Base-by-base conservation (phyloP, 1,139 yeast genomes). In the Kurtzmaniella quercitrusa region DNA sequence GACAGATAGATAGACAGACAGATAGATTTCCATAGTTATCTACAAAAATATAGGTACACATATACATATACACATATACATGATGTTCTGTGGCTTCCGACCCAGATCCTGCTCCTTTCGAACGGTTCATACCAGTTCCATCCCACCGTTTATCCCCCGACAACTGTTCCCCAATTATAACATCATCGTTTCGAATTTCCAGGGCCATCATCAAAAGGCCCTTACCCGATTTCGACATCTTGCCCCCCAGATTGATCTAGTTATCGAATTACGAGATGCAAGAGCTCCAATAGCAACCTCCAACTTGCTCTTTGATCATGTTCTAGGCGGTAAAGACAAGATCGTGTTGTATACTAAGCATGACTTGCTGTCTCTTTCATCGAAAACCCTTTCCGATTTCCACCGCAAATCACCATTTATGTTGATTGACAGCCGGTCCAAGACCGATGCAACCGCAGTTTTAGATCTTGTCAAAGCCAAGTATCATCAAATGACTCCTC, bases 161-260 rank as follows among this genome's bases (percentile, higher is more conserved):
- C 52, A 60, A 41, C 48, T 62, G 15, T 81, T 86, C 52, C 97
- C 97, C 1, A 71, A 75, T 27, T 86, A 84, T 58, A 79, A 81
- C 45, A 76, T 90, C 14, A 74, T 82, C 0, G 63, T 84, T 31
- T 81, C 95, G 4, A 91, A 87, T 61, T 89, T 90, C 65, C 89
- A 89, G 54, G 97, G 97, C 12, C 97, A 91, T 59, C 98, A 93
- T 57, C 80, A 81, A 50, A 83, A 82, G 48, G 96, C 97, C 0
- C 68, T 93, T 33, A 77, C 81, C 40, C 76, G 73, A 50, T 79
- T 91, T 65, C 76, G 82, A 11, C 81, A 79, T 44, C 63, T 89
- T 34, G 81, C 93, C 2, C 90, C 94, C 0, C 93, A 87, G 52
- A 74, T 90, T 27, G 96, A 93, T 57, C 62, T 89, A 41, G 78